phyloP scores from a whole-genome alignment of 148 eudicot genomes.

The Selenicereus undatus region DNA sequence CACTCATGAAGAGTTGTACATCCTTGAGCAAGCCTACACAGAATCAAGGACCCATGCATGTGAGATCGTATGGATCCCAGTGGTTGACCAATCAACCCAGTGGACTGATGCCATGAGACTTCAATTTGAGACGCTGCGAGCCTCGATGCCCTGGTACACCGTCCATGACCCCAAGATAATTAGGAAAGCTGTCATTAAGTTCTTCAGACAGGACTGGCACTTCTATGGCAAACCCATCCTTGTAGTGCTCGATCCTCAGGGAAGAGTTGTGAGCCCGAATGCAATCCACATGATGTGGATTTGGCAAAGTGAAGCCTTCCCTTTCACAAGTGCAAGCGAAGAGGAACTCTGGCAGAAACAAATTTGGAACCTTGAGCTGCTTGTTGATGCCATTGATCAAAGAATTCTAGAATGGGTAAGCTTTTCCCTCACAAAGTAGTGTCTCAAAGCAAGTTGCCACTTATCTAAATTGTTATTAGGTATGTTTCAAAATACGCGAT shows the following conservation, averaged over 20 bases:
- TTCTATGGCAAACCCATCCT: constrained; percentile 51
- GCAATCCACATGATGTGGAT: constrained; percentile 83
- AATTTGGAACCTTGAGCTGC: constrained; percentile 58
- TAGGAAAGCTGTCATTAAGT: constrained; percentile 39
- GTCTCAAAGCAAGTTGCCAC: neutral
- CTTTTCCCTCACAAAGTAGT: neutral
- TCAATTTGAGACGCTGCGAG: constrained; percentile 42
- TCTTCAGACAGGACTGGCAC: constrained; percentile 46
- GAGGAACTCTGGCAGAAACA: constrained; percentile 53
- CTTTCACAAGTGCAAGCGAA: constrained; percentile 56
- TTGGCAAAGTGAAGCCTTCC: constrained; percentile 66
- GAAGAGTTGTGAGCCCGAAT: constrained; percentile 54
- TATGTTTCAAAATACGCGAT: too few species aligned
- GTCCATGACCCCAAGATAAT: constrained; percentile 48
- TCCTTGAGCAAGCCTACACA: constrained; percentile 58
- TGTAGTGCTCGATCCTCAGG: constrained; percentile 60
- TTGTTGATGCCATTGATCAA: constrained; percentile 49
- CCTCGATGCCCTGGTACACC: constrained; percentile 62
- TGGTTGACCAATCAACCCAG: constrained; percentile 39
- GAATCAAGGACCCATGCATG: constrained; percentile 40
- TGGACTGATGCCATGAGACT: constrained; percentile 38
- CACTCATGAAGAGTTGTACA: constrained; percentile 53
- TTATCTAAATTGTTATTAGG: neutral
- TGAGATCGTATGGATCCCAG: constrained; percentile 68
- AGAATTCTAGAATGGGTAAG: constrained; percentile 49